These are phyloP conservation scores for Parastagonospora avenae DNA, from an alignment of 2,329 filamentous ascomycete species.

Conservation along the genomic window DNA sequence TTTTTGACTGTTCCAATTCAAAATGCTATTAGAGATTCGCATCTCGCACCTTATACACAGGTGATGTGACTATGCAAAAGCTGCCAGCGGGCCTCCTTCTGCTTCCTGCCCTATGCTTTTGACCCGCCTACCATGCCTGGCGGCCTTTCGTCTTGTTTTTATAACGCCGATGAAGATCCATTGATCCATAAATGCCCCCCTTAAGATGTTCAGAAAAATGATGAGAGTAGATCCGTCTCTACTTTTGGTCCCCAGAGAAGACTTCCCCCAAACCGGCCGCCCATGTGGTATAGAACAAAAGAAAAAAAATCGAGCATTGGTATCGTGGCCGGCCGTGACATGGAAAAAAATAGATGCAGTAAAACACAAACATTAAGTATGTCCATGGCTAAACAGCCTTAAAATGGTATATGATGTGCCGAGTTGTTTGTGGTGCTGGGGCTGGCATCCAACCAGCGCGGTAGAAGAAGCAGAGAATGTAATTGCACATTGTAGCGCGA, in stretches of 20 bases:
- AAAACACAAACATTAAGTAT: constrained; percentile 31
- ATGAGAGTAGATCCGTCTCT: background rate
- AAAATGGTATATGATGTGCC: constrained; percentile 11
- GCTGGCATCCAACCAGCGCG: constrained; percentile 14
- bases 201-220: constrained; percentile 11
- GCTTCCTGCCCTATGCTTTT: constrained; percentile 7
- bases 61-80: constrained; percentile 18
- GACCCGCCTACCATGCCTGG: constrained; percentile 11
- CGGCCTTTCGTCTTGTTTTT: background rate
- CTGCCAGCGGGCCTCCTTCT: background rate
- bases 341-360: constrained; percentile 23
- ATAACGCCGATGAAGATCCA: constrained; percentile 11
- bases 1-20: constrained; percentile 6
- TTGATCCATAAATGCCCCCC: constrained; percentile 6
- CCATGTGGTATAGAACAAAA: constrained; percentile 45
- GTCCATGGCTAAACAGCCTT: constrained; percentile 19
- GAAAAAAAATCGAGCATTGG: constrained; percentile 33
- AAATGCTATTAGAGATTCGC: constrained; percentile 1
- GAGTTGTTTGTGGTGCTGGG: background rate
- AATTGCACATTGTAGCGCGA: constrained; percentile 23
- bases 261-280: constrained; percentile 67
- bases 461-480: constrained; percentile 6
- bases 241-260: constrained; percentile 51
- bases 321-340: constrained; percentile 39
- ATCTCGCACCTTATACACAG: constrained; percentile 6